phyloP scores from a whole-genome alignment of 2,329 filamentous ascomycete species.

The Aschersonia sp. region DNA sequence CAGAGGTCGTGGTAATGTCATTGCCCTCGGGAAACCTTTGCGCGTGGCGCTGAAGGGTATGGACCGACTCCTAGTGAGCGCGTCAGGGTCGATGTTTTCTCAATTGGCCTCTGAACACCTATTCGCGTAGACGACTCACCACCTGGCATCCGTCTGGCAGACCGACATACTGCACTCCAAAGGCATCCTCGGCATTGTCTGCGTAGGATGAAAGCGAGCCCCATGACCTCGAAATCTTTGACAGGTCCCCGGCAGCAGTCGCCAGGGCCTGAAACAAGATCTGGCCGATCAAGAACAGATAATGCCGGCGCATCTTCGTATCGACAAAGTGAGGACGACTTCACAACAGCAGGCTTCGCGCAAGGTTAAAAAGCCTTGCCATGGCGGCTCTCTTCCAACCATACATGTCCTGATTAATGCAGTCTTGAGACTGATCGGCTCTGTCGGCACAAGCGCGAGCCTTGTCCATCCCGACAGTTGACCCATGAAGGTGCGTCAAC shows the following conservation, averaged over 20 bases:
- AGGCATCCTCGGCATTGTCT: constrained; percentile 27
- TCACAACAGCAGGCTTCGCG: no score
- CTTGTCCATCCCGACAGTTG: background rate
- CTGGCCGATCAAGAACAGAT: background rate
- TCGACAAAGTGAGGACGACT: background rate
- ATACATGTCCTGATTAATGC: no score
- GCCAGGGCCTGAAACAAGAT: background rate
- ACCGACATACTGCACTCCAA: constrained; percentile 31
- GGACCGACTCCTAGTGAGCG: constrained; percentile 24
- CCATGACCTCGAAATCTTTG: constrained; percentile 19
- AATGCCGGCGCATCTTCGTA: background rate
- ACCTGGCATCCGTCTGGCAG: constrained; percentile 32
- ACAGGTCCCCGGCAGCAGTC: constrained; percentile 12
- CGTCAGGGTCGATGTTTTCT: background rate
- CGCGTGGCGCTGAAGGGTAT: constrained; percentile 38
- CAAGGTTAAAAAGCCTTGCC: no score
- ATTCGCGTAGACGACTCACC: constrained; percentile 1
- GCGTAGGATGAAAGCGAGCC: constrained; percentile 30
- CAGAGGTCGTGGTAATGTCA: constrained; percentile 32
- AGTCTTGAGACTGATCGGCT: no score
- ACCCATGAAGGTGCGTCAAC: background rate
- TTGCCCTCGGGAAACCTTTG: constrained; percentile 32
- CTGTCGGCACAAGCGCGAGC: background rate
- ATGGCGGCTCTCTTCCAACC: no score
- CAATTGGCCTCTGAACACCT: background rate